A percentile compares a stretch with the other conserved stretches of the same genome.
Evolutionary conservation across 495 filamentous ascomycete species (phyloP).

Genomic region (Pseudotulostoma volvatum): DNA sequence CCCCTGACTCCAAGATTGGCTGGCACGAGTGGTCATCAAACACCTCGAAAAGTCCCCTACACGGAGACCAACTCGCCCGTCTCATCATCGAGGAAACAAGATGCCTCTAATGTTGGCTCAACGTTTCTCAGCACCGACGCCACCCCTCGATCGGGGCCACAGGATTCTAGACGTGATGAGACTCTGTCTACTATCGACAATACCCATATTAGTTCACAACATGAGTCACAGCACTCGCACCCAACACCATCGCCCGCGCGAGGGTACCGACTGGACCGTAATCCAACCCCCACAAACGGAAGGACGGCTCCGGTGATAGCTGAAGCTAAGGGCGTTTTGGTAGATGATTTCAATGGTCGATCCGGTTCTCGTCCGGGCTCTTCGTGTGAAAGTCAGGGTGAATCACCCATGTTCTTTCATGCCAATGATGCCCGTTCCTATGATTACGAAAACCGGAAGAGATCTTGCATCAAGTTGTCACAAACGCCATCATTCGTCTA

Average conservation of each 20-base stretch:
- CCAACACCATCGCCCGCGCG: conserved; percentile 14
- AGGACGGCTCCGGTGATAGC: conserved; percentile 19
- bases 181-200: conserved; percentile 22
- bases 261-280: conserved; percentile 21
- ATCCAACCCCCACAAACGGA: conserved; percentile 19
- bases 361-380: conserved; percentile 16
- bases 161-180: conserved; percentile 50
- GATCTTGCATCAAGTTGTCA: conserved; percentile 19
- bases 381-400: conserved; percentile 14
- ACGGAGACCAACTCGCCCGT: conserved; percentile 14
- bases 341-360: conserved; percentile 12
- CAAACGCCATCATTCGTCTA: conserved; percentile 40
- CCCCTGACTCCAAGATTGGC: conserved; percentile 37
- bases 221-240: conserved; percentile 19
- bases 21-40: conserved; percentile 19
- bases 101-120: conserved; percentile 32
- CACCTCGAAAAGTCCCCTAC: conserved; percentile 22
- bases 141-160: conserved; percentile 53
- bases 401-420: conserved; percentile 56
- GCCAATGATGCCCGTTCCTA: conserved; percentile 45
- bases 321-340: conserved; percentile 22
- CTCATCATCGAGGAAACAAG: conserved; percentile 22
- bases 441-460: conserved; percentile 15
- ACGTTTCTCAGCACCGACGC: conserved; percentile 47
- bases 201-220: conserved; percentile 25